These are phyloP conservation scores for Globisporangium heterothallicum DNA, from an alignment of 352 stramenopile genomes.

Conservation along the genomic window DNA sequence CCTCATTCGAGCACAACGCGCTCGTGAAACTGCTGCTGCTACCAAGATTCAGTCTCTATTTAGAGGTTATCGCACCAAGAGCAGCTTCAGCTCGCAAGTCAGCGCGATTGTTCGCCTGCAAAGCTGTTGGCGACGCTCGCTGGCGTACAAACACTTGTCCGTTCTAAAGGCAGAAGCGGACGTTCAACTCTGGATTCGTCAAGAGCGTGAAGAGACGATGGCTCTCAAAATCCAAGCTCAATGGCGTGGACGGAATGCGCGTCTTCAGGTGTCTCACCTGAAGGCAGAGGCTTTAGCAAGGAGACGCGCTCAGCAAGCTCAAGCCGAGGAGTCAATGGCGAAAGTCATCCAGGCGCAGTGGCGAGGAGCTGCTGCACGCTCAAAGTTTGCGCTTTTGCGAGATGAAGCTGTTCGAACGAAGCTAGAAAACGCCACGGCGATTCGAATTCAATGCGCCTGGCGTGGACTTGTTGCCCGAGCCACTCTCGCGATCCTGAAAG, in stretches of 20 bases:
- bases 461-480: constrained; percentile 9
- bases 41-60: constrained; percentile 24
- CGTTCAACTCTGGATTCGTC: constrained; percentile 10
- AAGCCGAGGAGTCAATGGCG: constrained; percentile 8
- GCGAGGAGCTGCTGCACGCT: constrained; percentile 14
- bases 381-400: constrained; percentile 5
- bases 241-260: constrained; percentile 21
- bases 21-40: constrained; percentile 13
- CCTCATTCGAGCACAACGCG: neutral
- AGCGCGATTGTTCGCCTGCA: constrained; percentile 23
- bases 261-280: constrained; percentile 9
- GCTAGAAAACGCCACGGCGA: neutral
- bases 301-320: constrained; percentile 2
- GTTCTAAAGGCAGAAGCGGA: constrained; percentile 14
- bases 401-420: neutral
- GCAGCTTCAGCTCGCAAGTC: constrained; percentile 13
- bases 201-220: constrained; percentile 21
- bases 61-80: constrained; percentile 11
- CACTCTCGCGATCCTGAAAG: neutral
- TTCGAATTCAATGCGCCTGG: constrained; percentile 15
- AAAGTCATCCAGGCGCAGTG: constrained; percentile 27
- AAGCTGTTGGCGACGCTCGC: constrained; percentile 23
- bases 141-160: constrained; percentile 13
- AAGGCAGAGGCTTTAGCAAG: constrained; percentile 1
- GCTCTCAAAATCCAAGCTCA: constrained; percentile 28